Conservation (phyloP, 805 yeast genomes). For the Pichia membranifaciens region DNA sequence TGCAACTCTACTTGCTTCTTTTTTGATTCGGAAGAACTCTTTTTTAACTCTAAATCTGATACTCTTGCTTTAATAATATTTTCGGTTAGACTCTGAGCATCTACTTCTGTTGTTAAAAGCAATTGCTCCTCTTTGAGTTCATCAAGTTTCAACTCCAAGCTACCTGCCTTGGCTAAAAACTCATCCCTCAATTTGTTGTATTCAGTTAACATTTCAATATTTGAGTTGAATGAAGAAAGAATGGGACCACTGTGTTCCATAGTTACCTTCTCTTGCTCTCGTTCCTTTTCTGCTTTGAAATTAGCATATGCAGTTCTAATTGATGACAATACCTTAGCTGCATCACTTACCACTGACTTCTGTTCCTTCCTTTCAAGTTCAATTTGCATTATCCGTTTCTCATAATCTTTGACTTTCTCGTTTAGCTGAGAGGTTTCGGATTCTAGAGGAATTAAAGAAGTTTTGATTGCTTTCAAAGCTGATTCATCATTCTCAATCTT, state of each 20-base stretch:
- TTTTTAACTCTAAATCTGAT: slow-evolving; percentile 30
- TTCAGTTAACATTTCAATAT: slow-evolving; percentile 46
- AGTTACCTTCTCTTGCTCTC: slow-evolving; percentile 6
- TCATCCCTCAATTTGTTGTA: slow-evolving; percentile 54
- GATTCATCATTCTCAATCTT: slow-evolving; percentile 40
- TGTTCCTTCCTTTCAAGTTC: slow-evolving; percentile 50
- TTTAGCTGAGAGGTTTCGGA: slow-evolving; percentile 47
- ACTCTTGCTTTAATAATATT: slow-evolving; percentile 33
- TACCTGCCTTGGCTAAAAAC: slow-evolving; percentile 52
- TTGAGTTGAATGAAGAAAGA: slow-evolving; percentile 25
- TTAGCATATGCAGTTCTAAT: slow-evolving; percentile 22
- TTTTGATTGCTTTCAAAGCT: slow-evolving; percentile 10
- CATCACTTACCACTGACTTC: slow-evolving; percentile 33
- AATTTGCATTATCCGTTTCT: slow-evolving; percentile 45
- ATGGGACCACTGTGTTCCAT: not conserved
- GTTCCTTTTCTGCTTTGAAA: slow-evolving; percentile 13
- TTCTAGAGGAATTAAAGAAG: slow-evolving; percentile 52
- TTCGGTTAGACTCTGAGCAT: slow-evolving; percentile 32
- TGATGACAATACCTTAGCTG: slow-evolving; percentile 41
- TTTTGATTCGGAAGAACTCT: slow-evolving; percentile 26
- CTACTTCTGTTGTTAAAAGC: slow-evolving; percentile 28
- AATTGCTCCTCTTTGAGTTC: slow-evolving; percentile 39
- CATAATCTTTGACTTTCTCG: slow-evolving; percentile 42
- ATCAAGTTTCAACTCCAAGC: slow-evolving; percentile 46
- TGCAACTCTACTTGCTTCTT: slow-evolving; percentile 24